These are phyloP conservation scores for Fomitopsis betulina DNA, from an alignment of 1,284 basidiomycete genomes.

Conservation along the genomic window DNA sequence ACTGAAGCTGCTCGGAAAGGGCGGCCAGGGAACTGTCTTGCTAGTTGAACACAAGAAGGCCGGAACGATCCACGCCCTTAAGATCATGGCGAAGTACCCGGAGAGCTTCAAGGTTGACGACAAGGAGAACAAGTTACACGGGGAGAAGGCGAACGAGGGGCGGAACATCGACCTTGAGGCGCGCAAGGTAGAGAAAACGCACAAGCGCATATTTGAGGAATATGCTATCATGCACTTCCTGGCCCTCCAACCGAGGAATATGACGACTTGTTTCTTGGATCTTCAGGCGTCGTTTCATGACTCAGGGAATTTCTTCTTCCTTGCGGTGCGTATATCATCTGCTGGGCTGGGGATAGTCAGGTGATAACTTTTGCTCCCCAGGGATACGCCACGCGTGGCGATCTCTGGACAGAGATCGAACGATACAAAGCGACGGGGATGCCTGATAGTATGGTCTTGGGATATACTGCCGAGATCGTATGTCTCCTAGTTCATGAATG, in stretches of 20 bases:
- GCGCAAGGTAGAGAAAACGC: neutral
- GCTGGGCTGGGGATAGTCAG: neutral
- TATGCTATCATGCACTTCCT: slow-evolving; percentile 7
- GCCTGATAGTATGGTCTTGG: slow-evolving; percentile 10
- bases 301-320: slow-evolving; percentile 27
- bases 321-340: slow-evolving; percentile 16
- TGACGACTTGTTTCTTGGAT: slow-evolving; percentile 12
- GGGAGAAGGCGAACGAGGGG: neutral
- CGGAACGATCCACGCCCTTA: slow-evolving; percentile 19
- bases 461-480: slow-evolving; percentile 25
- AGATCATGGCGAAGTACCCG: slow-evolving; percentile 22
- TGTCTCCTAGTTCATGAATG: slow-evolving; percentile 29
- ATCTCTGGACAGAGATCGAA: slow-evolving; percentile 17
- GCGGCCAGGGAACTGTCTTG: slow-evolving; percentile 24
- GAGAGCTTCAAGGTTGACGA: neutral
- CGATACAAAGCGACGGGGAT: slow-evolving; percentile 10
- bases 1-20: slow-evolving; percentile 21
- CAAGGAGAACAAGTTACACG: neutral
- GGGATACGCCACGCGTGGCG: slow-evolving; percentile 21
- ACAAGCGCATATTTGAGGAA: slow-evolving; percentile 15
- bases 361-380: neutral
- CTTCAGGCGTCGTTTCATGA: slow-evolving; percentile 25
- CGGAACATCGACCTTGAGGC: neutral
- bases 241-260: slow-evolving; percentile 18
- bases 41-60: slow-evolving; percentile 21